Conservation (phyloP, 2,329 filamentous ascomycete genomes). For the Albifimbria verrucaria region DNA sequence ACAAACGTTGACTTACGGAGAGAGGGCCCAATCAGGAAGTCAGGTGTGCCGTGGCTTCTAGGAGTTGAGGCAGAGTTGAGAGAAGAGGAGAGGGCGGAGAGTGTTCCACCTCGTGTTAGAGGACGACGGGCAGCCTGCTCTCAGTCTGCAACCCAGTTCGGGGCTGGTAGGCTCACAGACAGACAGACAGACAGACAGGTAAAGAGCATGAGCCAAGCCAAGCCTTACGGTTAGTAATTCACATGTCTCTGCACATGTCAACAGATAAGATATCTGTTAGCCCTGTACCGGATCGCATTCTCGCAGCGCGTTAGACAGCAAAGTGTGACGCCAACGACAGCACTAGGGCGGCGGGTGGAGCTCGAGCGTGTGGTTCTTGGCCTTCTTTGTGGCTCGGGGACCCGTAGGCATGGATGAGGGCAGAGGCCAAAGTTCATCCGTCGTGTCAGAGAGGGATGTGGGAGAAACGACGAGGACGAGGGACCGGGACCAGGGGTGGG, state of each 20-base stretch:
- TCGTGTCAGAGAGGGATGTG: too few relatives aligned
- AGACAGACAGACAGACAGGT: background rate
- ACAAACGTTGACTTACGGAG: background rate
- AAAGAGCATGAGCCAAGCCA: too few relatives aligned
- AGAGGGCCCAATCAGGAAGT: background rate
- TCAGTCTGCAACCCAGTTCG: too few relatives aligned
- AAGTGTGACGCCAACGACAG: background rate
- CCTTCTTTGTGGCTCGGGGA: background rate
- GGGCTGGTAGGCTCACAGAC: background rate
- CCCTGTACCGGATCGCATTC: background rate
- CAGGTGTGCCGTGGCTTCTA: too few relatives aligned
- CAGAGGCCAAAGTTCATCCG: too few relatives aligned
- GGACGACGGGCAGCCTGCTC: too few relatives aligned
- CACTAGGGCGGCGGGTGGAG: background rate
- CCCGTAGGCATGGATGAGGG: background rate
- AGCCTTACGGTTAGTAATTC: background rate
- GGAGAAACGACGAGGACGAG: too few relatives aligned
- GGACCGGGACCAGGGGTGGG: too few relatives aligned
- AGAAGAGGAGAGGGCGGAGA: too few relatives aligned
- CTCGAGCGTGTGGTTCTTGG: background rate
- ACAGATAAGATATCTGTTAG: background rate
- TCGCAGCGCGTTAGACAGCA: background rate
- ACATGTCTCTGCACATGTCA: background rate
- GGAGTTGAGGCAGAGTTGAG: too few relatives aligned
- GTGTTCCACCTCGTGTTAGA: too few relatives aligned